Base-by-base conservation (phyloP, 208 protist species). In the Paratrypanosoma confusum region DNA sequence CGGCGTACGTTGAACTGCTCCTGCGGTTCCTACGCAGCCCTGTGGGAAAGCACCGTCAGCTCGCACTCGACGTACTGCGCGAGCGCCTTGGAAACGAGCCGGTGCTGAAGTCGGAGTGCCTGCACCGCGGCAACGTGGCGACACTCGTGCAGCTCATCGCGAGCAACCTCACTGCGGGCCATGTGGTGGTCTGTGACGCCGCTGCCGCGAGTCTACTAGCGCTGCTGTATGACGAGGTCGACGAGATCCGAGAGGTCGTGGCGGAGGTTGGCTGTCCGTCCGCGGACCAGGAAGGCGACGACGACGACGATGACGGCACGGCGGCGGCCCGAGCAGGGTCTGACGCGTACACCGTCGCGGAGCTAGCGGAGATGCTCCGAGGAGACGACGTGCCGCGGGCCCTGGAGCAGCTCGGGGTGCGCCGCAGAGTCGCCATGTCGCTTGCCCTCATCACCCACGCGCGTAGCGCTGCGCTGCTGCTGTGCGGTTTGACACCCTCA, bases 301-400 rank as follows among this genome's bases (percentile, higher is more conserved):
- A 54, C 22, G 50, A 17, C 11, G 39, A 27, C 24, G 44, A 48
- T 11, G 36, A 45, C 2, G 38, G 39, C 14, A n/a, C 16, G 20
- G n/a, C 5, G 38, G 22, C 10, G 5, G 34, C 11, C 41, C 0
- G n/a, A 6, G 8, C 14, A 5, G 20, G 4, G 10, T 11, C n/a
- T 7, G 39, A 25, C 22, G 20, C 20, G 31, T 13, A 26, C 23
- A 25, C 17, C 14, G 39, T 75, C 50, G 50, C 51, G n/a, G 67
- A 73, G 34, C 36, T 82, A 1, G 71, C 68, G 3, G 59, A 72
- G 52, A 57, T 57, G 26, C 58, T 82, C 52, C 67, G 68, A 18
- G 60, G 38, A 8, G 68, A 66, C 23, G 63, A 67, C 11, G 51
- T 34, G 36, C 47, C 51, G 13, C 10, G 7, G 14, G 60, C 63